phyloP scores from a whole-genome alignment of 352 stramenopile species.

The Pythium insidiosum region DNA sequence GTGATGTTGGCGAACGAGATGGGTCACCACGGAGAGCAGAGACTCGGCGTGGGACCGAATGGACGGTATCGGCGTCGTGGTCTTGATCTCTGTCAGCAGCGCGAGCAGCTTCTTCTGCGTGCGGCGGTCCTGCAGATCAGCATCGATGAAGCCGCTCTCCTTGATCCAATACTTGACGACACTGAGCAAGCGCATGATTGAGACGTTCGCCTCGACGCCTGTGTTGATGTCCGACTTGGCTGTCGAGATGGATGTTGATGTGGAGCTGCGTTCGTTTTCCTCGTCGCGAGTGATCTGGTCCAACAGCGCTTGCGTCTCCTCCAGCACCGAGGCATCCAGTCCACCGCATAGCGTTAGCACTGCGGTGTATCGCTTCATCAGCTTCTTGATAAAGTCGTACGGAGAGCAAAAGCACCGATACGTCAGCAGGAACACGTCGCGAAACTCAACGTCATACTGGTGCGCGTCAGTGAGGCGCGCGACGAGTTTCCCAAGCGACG shows the following conservation, averaged over 20 bases:
- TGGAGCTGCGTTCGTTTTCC: slow-evolving; percentile 45
- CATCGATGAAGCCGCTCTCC: slow-evolving; percentile 77
- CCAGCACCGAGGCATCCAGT: slow-evolving; percentile 36
- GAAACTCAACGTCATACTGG: slow-evolving; percentile 82
- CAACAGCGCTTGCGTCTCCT: slow-evolving; percentile 52
- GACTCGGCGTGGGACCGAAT: slow-evolving; percentile 71
- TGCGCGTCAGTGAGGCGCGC: slow-evolving; percentile 78
- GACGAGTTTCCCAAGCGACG: slow-evolving; percentile 77
- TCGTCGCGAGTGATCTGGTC: slow-evolving; percentile 67
- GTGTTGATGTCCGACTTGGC: slow-evolving; percentile 74
- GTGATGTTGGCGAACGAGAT: slow-evolving; percentile 29
- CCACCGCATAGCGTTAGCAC: slow-evolving; percentile 50
- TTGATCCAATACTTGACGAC: slow-evolving; percentile 88
- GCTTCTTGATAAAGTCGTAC: slow-evolving; percentile 86
- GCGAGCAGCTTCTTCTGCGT: slow-evolving; percentile 68
- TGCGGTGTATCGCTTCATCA: slow-evolving; percentile 79
- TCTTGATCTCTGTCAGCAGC: slow-evolving; percentile 71
- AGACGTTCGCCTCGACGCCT: slow-evolving; percentile 73
- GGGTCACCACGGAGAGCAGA: slow-evolving; percentile 48
- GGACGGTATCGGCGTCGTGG: slow-evolving; percentile 60
- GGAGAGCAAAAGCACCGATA: slow-evolving; percentile 75
- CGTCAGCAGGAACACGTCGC: slow-evolving; percentile 79
- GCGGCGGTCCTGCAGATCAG: slow-evolving; percentile 59
- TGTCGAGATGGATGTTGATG: slow-evolving; percentile 53
- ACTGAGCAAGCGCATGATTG: slow-evolving; percentile 81